Conservation (phyloP, 306 rosid species). For the Neltuma alba region DNA sequence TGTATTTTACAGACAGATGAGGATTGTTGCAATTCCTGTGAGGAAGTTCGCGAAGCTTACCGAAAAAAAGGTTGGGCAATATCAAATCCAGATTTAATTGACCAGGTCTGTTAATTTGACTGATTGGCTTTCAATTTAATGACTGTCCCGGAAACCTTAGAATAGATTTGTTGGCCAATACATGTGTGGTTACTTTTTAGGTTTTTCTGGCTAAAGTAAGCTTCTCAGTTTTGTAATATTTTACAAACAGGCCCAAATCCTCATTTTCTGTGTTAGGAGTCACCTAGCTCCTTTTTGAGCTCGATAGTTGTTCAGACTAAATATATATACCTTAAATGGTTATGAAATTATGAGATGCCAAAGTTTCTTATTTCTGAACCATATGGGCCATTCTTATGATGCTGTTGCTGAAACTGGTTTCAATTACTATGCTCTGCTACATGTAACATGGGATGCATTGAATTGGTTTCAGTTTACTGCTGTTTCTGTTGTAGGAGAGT, state of each 20-base stretch:
- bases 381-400: constrained; percentile 4
- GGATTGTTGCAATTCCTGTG: constrained; percentile 89
- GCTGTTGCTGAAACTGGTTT: constrained; percentile 20
- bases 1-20: constrained; percentile 68
- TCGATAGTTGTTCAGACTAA: not conserved
- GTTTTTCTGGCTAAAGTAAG: not conserved
- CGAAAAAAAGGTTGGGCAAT: constrained; percentile 93
- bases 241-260: not conserved
- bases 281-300: not conserved
- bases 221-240: constrained; percentile 8
- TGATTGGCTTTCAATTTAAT: constrained; percentile 31
- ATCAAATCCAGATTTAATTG: constrained; percentile 91
- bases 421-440: constrained; percentile 15
- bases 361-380: constrained; percentile 7
- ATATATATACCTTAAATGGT: not conserved
- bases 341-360: not conserved
- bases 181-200: not conserved
- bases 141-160: constrained; percentile 1
- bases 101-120: constrained; percentile 70
- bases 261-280: constrained; percentile 6
- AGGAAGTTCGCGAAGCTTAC: constrained; percentile 98
- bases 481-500: constrained; percentile 7
- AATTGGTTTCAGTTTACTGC: constrained; percentile 15
- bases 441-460: constrained; percentile 1
- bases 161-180: constrained; percentile 1